Percentiles rank a stretch among this genome's conserved stretches.
These are phyloP conservation scores for Elymus sibiricus DNA, from an alignment of 176 grass and related monocot species.

Conservation along the genomic window DNA sequence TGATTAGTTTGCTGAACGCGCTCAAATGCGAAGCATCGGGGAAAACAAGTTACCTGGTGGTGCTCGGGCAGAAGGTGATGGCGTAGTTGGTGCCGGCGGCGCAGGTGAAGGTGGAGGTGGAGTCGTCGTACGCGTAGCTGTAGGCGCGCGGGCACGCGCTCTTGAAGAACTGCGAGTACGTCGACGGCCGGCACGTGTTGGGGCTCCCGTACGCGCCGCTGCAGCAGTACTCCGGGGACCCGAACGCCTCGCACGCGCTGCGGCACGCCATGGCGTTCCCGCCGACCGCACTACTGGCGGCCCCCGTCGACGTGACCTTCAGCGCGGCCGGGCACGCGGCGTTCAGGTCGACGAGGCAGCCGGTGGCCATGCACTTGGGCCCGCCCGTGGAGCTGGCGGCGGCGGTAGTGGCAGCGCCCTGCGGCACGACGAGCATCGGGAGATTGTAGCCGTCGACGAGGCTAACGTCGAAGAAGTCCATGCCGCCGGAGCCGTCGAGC, in stretches of 20 bases:
- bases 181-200: conserved; percentile 71
- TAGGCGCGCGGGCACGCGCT: conserved; percentile 81
- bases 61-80: conserved; percentile 94
- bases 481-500: conserved; percentile 62
- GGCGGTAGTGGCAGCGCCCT: neutral
- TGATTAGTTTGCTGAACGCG: neutral
- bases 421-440: conserved; percentile 73
- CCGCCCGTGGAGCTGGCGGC: conserved; percentile 15
- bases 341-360: conserved; percentile 82
- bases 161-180: conserved; percentile 97
- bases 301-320: conserved; percentile 17
- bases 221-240: conserved; percentile 86
- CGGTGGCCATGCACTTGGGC: conserved; percentile 67
- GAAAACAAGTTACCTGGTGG: conserved; percentile 45
- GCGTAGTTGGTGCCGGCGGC: conserved; percentile 58
- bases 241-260: conserved; percentile 94
- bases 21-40: neutral
- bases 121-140: conserved; percentile 97
- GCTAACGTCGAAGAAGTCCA: conserved; percentile 98
- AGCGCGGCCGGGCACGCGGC: conserved; percentile 68
- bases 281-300: neutral
- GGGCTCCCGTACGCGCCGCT: conserved; percentile 82
- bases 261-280: conserved; percentile 63
- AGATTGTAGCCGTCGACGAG: conserved; percentile 89
- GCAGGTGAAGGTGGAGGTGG: conserved; percentile 89